phyloP scores from a whole-genome alignment of 306 rosid genomes.

The Cicer pinnatifidum region DNA sequence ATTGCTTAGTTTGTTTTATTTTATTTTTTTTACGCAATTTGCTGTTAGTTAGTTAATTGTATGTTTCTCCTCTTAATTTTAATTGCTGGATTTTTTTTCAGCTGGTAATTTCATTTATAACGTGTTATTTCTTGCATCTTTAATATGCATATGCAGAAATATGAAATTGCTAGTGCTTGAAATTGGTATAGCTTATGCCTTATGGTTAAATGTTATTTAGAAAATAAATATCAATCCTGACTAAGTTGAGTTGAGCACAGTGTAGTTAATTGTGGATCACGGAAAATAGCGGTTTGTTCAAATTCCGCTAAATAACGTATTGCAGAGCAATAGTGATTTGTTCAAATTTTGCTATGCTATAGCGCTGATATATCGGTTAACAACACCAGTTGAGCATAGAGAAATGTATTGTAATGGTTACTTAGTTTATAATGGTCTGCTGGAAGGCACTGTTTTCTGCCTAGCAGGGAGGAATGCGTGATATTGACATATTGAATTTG shows the following conservation, averaged over 20 bases:
- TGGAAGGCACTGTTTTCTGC: neutral
- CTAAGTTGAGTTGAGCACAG: constrained; percentile 14
- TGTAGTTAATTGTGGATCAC: too few species aligned
- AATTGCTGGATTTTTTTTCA: neutral
- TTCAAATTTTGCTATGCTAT: too few species aligned
- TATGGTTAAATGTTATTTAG: constrained; percentile 10
- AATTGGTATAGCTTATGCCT: neutral
- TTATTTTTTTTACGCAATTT: too few species aligned
- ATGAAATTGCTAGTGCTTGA: constrained; percentile 8
- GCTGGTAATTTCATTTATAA: neutral
- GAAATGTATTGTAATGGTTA: constrained; percentile 3
- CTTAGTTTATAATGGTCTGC: constrained; percentile 6
- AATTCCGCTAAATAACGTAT: too few species aligned
- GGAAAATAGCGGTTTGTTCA: too few species aligned
- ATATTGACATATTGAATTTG: constrained; percentile 4
- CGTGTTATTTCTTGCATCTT: neutral
- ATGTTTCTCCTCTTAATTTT: neutral
- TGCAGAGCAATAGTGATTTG: too few species aligned
- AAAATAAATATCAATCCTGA: neutral
- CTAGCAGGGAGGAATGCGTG: constrained; percentile 1
- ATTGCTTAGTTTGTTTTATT: constrained; percentile 1
- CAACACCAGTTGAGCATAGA: neutral
- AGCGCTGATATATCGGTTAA: too few species aligned
- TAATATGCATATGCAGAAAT: neutral
- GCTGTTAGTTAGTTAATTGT: neutral